phyloP scores from a whole-genome alignment of 2,329 filamentous ascomycete genomes.

The Hymenoscyphus salicellus region DNA sequence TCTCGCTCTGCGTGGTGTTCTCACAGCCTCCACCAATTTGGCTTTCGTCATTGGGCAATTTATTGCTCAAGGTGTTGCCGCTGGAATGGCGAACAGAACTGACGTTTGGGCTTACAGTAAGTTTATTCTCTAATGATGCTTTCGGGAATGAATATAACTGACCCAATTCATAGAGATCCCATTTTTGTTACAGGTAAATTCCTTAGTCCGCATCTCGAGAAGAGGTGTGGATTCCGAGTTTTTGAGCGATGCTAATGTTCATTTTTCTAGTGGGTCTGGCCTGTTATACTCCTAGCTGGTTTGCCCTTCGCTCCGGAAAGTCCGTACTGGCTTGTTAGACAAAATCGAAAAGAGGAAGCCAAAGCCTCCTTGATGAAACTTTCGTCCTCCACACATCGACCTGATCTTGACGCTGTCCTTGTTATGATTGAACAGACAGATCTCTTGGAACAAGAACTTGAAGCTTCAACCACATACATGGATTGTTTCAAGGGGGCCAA shows the following conservation, averaged over 20 bases:
- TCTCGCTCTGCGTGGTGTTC: conserved; percentile 48
- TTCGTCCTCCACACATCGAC: conserved; percentile 42
- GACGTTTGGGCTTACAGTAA: conserved; percentile 25
- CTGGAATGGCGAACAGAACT: conserved; percentile 22
- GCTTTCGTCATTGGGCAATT: conserved; percentile 50
- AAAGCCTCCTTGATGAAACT: conserved; percentile 30
- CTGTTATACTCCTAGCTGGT: conserved; percentile 43
- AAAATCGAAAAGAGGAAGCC: conserved; percentile 43
- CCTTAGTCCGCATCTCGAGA: background rate
- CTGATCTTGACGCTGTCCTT: conserved; percentile 44
- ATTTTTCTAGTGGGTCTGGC: conserved; percentile 45
- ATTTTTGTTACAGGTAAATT: background rate
- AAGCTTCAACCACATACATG: conserved; percentile 43
- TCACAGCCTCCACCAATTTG: conserved; percentile 49
- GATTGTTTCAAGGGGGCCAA: conserved; percentile 54
- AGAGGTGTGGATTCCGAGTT: background rate
- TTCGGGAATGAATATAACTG: background rate
- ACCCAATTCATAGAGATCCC: background rate
- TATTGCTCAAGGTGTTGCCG: conserved; percentile 46
- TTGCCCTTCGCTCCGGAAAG: conserved; percentile 46
- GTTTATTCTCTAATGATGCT: background rate
- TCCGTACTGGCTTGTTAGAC: conserved; percentile 48
- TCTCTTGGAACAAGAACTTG: conserved; percentile 47
- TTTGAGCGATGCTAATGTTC: conserved; percentile 12
- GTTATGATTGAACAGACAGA: conserved; percentile 56